Evolutionary conservation across 1,139 yeast genomes (phyloP).

Genomic region (Candida tropicalis): DNA sequence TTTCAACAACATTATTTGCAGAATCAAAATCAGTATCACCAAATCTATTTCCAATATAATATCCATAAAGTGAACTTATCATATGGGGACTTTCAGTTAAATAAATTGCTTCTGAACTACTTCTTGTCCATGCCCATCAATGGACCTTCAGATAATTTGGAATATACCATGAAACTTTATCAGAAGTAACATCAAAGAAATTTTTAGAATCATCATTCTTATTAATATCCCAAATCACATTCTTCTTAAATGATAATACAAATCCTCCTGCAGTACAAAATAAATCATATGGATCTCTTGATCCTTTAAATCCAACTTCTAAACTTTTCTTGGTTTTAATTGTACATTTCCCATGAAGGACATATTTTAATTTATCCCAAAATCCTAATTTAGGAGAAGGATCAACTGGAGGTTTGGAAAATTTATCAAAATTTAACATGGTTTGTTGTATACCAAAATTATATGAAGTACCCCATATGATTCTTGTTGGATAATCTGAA

Average conservation of each 20-base stretch:
- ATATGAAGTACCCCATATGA: constrained; percentile 85
- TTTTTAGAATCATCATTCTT: constrained; percentile 40
- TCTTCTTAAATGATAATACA: constrained; percentile 38
- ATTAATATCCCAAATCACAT: constrained; percentile 45
- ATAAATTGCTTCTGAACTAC: constrained; percentile 43
- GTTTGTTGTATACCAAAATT: constrained; percentile 84
- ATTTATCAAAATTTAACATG: constrained; percentile 78
- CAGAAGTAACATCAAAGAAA: constrained; percentile 41
- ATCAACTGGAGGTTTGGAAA: constrained; percentile 82
- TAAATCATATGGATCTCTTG: constrained; percentile 48
- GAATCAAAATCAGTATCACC: constrained; percentile 15
- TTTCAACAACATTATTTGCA: constrained; percentile 38
- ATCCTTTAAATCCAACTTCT: constrained; percentile 55
- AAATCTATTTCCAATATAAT: constrained; percentile 40
- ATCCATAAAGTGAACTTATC: constrained; percentile 53
- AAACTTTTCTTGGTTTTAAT: constrained; percentile 43
- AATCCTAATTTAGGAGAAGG: constrained; percentile 56
- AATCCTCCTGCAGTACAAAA: constrained; percentile 45
- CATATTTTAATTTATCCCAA: constrained; percentile 58
- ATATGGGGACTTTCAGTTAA: constrained; percentile 47
- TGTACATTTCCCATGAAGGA: constrained; percentile 50
- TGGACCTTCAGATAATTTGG: constrained; percentile 67
- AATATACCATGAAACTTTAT: constrained; percentile 47
- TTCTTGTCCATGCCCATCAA: constrained; percentile 64
- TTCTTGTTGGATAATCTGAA: constrained; percentile 62